Evolutionary conservation across 768 basidiomycete genomes (phyloP).

Genomic region (Phanerodontia chrysosporium): DNA sequence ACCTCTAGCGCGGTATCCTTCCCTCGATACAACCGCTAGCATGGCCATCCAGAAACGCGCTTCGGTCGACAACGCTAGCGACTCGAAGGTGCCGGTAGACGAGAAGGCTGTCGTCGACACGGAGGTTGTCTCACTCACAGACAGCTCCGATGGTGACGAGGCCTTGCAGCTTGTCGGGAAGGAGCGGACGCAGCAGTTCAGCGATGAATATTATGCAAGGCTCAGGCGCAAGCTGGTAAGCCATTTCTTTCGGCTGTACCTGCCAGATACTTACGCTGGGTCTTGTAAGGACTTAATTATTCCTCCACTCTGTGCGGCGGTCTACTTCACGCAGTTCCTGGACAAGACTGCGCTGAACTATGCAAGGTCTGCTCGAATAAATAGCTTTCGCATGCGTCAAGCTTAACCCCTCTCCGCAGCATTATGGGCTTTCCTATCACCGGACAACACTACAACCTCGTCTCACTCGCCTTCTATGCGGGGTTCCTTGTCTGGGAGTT

Average conservation of each 20-base stretch:
- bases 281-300: slow-evolving; percentile 52
- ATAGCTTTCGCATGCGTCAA: neutral
- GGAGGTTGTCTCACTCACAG: slow-evolving; percentile 18
- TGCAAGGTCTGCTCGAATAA: slow-evolving; percentile 42
- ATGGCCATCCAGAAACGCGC: neutral
- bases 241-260: neutral
- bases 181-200: slow-evolving; percentile 47
- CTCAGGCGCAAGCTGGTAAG: slow-evolving; percentile 57
- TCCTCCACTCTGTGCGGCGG: slow-evolving; percentile 54
- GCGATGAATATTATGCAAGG: slow-evolving; percentile 55
- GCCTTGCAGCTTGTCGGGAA: slow-evolving; percentile 56
- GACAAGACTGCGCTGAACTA: slow-evolving; percentile 71
- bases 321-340: slow-evolving; percentile 68
- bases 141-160: slow-evolving; percentile 49
- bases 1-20: neutral
- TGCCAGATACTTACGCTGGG: too few species aligned
- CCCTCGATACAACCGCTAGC: neutral
- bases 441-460: slow-evolving; percentile 60
- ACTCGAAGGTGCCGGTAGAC: slow-evolving; percentile 17
- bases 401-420: slow-evolving; percentile 27
- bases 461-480: slow-evolving; percentile 61
- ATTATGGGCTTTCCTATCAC: slow-evolving; percentile 65
- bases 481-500: slow-evolving; percentile 61
- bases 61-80: neutral
- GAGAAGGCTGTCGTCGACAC: slow-evolving; percentile 31